phyloP scores from a whole-genome alignment of 192 early-diverging fungal genomes.

The Bifiguratus adelaidae region DNA sequence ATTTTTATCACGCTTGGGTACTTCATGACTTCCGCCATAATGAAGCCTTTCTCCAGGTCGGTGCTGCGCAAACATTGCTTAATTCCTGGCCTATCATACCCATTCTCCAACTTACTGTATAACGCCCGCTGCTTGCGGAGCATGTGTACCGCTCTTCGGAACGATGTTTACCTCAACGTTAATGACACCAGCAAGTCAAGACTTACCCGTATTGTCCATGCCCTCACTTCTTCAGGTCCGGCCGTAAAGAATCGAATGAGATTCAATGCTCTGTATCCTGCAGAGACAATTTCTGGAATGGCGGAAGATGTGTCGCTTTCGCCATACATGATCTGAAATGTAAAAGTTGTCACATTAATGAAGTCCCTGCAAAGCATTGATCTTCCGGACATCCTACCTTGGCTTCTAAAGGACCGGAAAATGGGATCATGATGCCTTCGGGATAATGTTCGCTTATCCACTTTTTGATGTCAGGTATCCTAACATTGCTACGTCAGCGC shows the following conservation, averaged over 20 bases:
- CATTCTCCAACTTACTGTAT: conserved; percentile 48
- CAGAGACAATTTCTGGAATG: conserved; percentile 53
- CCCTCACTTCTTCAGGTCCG: conserved; percentile 66
- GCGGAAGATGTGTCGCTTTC: conserved; percentile 24
- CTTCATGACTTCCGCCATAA: conserved; percentile 56
- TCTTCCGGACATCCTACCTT: conserved; percentile 10
- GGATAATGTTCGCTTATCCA: conserved; percentile 64
- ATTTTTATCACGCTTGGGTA: conserved; percentile 44
- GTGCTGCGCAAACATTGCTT: conserved; percentile 43
- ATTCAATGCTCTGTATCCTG: conserved; percentile 57
- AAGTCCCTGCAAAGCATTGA: not conserved
- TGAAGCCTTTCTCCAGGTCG: conserved; percentile 72
- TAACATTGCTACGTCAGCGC: not conserved
- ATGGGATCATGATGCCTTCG: conserved; percentile 58
- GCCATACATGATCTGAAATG: too few relatives aligned
- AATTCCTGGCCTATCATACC: conserved; percentile 10
- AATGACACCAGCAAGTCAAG: too few relatives aligned
- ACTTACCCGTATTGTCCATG: conserved; percentile 58
- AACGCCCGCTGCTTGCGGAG: conserved; percentile 58
- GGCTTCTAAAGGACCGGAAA: conserved; percentile 54
- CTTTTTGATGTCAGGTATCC: conserved; percentile 49
- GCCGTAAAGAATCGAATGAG: conserved; percentile 71
- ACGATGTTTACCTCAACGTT: not conserved
- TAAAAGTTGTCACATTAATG: too few relatives aligned
- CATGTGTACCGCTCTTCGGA: conserved; percentile 43